These are phyloP conservation scores for Chaetomium sp. DNA, from an alignment of 2,329 filamentous ascomycete species.

Conservation along the genomic window DNA sequence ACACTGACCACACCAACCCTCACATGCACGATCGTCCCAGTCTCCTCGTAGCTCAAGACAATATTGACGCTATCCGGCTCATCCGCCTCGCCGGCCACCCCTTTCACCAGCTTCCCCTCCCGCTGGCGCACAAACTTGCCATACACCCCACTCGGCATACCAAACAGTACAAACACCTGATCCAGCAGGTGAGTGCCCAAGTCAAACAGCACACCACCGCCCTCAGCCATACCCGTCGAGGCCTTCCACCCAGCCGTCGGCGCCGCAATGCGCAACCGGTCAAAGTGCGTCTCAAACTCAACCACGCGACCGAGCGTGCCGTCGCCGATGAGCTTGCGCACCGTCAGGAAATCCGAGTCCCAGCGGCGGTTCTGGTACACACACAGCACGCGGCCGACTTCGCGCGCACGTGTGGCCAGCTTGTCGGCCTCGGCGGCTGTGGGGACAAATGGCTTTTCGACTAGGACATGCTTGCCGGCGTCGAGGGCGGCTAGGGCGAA, in stretches of 20 bases:
- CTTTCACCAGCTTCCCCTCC: conserved; percentile 33
- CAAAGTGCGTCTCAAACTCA: conserved; percentile 76
- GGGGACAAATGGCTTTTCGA: conserved; percentile 78
- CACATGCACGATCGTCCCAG: conserved; percentile 58
- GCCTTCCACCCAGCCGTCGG: conserved; percentile 60
- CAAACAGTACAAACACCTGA: conserved; percentile 65
- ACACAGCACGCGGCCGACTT: conserved; percentile 48
- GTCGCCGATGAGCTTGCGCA: conserved; percentile 54
- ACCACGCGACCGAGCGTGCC: conserved; percentile 62
- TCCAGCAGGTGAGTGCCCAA: conserved; percentile 72
- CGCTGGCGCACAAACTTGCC: conserved; percentile 63
- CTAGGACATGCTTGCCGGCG: conserved; percentile 69
- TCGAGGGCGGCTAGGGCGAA: conserved; percentile 60
- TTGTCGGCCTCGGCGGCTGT: conserved; percentile 60
- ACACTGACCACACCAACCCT: conserved; percentile 64
- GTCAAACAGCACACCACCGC: conserved; percentile 65
- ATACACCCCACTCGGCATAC: conserved; percentile 59
- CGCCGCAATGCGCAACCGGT: conserved; percentile 59
- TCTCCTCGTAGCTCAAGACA: conserved; percentile 56
- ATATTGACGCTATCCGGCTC: conserved; percentile 56
- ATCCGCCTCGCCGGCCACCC: conserved; percentile 32
- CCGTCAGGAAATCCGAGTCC: conserved; percentile 70
- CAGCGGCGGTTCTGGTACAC: conserved; percentile 75
- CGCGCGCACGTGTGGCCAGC: conserved; percentile 50
- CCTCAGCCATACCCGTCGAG: conserved; percentile 49